phyloP scores from a whole-genome alignment of 192 early-diverging fungal species.

The Jimgerdemannia flammicorona region DNA sequence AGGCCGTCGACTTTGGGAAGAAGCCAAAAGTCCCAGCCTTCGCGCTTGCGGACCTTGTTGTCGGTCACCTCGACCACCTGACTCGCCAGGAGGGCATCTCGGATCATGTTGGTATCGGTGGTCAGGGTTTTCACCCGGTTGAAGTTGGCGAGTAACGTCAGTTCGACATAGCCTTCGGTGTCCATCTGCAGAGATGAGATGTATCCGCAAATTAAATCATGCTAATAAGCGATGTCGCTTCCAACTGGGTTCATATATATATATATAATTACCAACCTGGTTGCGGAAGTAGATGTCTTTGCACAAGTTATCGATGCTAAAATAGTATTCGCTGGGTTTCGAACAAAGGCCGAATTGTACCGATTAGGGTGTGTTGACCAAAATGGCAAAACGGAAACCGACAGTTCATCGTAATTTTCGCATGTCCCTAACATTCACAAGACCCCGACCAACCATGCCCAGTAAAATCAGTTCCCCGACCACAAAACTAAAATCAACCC shows the following conservation, averaged over 20 bases:
- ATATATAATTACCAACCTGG: slow-evolving; percentile 21
- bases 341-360: slow-evolving; percentile 7
- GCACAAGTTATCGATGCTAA: slow-evolving; percentile 95
- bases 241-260: too few species aligned
- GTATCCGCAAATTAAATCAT: not conserved
- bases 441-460: too few species aligned
- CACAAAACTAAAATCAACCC: too few species aligned
- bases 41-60: slow-evolving; percentile 60
- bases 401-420: too few species aligned
- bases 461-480: too few species aligned
- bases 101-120: slow-evolving; percentile 60
- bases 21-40: slow-evolving; percentile 87
- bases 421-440: too few species aligned
- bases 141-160: slow-evolving; percentile 79
- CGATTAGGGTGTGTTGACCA: too few species aligned
- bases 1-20: slow-evolving; percentile 41
- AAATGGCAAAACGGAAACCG: too few species aligned
- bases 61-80: slow-evolving; percentile 58
- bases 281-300: slow-evolving; percentile 91
- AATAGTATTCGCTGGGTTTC: slow-evolving; percentile 84
- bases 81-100: slow-evolving; percentile 44
- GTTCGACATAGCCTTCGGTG: slow-evolving; percentile 73
- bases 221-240: too few species aligned
- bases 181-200: slow-evolving; percentile 71
- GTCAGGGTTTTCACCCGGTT: slow-evolving; percentile 81